phyloP scores from a whole-genome alignment of 1,139 yeast species.

The Taiozyma sp. region DNA sequence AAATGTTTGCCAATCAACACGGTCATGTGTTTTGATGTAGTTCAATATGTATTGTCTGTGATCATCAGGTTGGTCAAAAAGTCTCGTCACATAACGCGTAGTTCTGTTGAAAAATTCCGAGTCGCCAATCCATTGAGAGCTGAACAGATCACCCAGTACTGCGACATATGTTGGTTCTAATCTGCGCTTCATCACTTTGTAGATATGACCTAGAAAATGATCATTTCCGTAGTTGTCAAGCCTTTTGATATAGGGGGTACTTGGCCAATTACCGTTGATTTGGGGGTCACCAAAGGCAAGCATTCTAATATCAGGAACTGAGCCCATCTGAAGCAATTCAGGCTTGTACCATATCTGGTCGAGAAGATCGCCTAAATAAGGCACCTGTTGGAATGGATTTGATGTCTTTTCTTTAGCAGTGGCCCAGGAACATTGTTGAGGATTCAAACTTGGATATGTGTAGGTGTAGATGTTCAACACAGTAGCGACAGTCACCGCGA shows the following conservation, averaged over 20 bases:
- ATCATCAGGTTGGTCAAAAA: slow-evolving; percentile 49
- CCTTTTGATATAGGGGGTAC: slow-evolving; percentile 67
- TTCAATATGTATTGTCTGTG: slow-evolving; percentile 47
- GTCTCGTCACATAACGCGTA: slow-evolving; percentile 59
- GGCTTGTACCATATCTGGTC: slow-evolving; percentile 24
- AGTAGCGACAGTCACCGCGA: slow-evolving; percentile 29
- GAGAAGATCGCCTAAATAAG: slow-evolving; percentile 34
- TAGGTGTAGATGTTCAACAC: slow-evolving; percentile 56
- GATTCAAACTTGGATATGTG: slow-evolving; percentile 64
- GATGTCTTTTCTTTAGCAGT: slow-evolving; percentile 4
- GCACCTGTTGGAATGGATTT: slow-evolving; percentile 18
- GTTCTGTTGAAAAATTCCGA: slow-evolving; percentile 81
- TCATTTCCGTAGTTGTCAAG: slow-evolving; percentile 89
- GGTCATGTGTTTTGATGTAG: slow-evolving; percentile 40
- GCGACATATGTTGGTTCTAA: slow-evolving; percentile 76
- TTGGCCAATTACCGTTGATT: slow-evolving; percentile 79
- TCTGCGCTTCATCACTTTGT: slow-evolving; percentile 54
- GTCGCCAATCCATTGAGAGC: slow-evolving; percentile 95
- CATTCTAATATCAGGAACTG: slow-evolving; percentile 48
- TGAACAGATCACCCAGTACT: slow-evolving; percentile 88
- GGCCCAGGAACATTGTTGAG: slow-evolving; percentile 56
- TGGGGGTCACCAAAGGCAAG: slow-evolving; percentile 95
- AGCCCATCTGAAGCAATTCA: slow-evolving; percentile 10
- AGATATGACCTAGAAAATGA: slow-evolving; percentile 80
- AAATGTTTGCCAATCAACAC: slow-evolving; percentile 51